Evolutionary conservation across 2,329 filamentous ascomycete genomes (phyloP).

Genomic region (Talaromyces sp.): DNA sequence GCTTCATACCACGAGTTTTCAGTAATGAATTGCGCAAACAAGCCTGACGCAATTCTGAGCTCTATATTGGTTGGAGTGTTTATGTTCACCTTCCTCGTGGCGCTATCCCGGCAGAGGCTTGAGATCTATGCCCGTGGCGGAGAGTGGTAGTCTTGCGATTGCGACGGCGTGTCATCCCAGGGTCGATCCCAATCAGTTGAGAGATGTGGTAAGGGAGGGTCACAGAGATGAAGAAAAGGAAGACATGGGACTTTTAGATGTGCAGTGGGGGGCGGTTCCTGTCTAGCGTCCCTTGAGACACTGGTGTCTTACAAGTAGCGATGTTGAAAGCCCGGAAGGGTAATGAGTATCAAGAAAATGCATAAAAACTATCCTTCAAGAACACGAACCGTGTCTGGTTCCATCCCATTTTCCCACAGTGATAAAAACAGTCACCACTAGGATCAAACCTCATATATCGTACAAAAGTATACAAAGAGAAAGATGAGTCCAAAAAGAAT

Average conservation of each 20-base stretch:
- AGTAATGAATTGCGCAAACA: not conserved
- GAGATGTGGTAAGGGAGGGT: not conserved
- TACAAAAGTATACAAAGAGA: conserved; percentile 6
- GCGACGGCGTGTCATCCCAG: not conserved
- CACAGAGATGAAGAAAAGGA: not conserved
- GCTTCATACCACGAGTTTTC: not conserved
- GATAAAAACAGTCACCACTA: not conserved
- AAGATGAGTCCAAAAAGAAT: not conserved
- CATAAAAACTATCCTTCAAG: not conserved
- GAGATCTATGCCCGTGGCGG: not conserved
- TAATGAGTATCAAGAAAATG: not conserved
- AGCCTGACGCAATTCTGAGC: not conserved
- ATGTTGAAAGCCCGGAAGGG: no score
- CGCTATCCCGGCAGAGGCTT: not conserved
- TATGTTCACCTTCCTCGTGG: not conserved
- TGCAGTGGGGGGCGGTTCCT: not conserved
- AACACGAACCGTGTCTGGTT: not conserved
- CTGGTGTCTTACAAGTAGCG: not conserved
- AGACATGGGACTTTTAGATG: not conserved
- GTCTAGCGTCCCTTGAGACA: not conserved
- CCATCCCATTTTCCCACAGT: not conserved
- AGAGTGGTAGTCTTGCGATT: not conserved
- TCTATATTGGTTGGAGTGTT: not conserved
- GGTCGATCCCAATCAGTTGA: not conserved
- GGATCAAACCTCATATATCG: conserved; percentile 4